Conservation (phyloP, 768 basidiomycete species). For the Calvatia gigantea region DNA sequence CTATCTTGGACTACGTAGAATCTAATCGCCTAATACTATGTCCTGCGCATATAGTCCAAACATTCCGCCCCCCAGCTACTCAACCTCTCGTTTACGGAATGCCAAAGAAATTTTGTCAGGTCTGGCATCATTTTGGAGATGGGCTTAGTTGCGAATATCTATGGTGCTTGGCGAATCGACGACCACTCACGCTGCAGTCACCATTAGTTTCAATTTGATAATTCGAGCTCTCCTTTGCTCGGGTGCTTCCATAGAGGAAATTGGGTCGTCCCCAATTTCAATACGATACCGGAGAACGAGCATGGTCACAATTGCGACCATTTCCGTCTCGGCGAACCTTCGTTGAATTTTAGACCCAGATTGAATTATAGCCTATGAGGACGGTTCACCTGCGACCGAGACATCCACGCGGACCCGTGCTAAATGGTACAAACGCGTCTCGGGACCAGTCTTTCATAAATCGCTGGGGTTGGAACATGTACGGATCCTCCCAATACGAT, state of each 20-base stretch:
- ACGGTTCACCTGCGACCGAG: conserved; percentile 27
- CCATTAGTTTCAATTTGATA: conserved; percentile 26
- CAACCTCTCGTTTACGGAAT: neutral
- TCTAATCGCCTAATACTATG: neutral
- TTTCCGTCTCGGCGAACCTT: conserved; percentile 54
- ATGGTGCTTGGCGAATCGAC: neutral
- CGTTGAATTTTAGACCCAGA: neutral
- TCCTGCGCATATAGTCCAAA: neutral
- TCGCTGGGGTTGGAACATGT: conserved; percentile 31
- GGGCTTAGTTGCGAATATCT: neutral
- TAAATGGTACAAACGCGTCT: conserved; percentile 16
- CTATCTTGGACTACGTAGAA: neutral
- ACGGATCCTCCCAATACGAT: conserved; percentile 51
- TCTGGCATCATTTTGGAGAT: neutral
- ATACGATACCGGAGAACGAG: conserved; percentile 44
- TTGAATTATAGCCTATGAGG: neutral
- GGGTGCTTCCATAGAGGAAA: conserved; percentile 42
- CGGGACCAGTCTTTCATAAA: conserved; percentile 14
- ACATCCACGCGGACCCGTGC: neutral
- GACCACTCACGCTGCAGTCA: conserved; percentile 43
- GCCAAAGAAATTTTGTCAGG: neutral
- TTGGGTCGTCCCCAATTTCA: conserved; percentile 44
- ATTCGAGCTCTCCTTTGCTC: conserved; percentile 42
- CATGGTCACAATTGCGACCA: conserved; percentile 45
- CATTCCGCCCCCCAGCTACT: neutral